phyloP scores from a whole-genome alignment of 106 monocot genomes.

The Dioscorea zingiberensis region DNA sequence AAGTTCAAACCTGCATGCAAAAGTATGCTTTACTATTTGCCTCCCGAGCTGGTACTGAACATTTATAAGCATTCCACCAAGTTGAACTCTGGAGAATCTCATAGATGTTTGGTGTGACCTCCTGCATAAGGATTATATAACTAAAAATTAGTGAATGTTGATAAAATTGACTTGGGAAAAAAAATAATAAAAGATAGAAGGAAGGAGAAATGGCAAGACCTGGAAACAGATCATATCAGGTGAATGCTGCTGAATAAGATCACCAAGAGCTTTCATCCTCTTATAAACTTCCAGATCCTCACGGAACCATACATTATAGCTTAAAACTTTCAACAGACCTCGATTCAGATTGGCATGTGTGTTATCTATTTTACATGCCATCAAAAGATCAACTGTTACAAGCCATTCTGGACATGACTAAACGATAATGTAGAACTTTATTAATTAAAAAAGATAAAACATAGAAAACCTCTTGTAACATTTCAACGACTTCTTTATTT shows the following conservation, averaged over 20 bases:
- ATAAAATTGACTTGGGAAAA: neutral
- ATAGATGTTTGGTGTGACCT: slow-evolving; percentile 87
- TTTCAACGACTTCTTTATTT: no score
- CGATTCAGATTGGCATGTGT: neutral
- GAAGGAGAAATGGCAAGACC: slow-evolving; percentile 15
- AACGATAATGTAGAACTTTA: no score
- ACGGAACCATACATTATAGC: slow-evolving; percentile 94
- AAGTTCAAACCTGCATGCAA: slow-evolving; percentile 78
- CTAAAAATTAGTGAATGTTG: neutral
- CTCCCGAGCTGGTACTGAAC: slow-evolving; percentile 43
- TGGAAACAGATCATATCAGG: slow-evolving; percentile 92
- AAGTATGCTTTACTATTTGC: slow-evolving; percentile 56
- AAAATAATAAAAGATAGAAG: neutral
- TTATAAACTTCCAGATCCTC: slow-evolving; percentile 74
- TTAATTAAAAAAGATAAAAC: no score
- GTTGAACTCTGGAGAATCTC: slow-evolving; percentile 46
- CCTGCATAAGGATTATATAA: slow-evolving; percentile 33
- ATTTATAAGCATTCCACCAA: slow-evolving; percentile 81
- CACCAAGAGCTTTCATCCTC: slow-evolving; percentile 84
- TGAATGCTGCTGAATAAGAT: slow-evolving; percentile 51
- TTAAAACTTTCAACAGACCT: slow-evolving; percentile 46
- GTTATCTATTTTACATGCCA: no score
- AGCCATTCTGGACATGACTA: no score
- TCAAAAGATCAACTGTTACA: no score
- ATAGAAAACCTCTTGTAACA: no score